These are phyloP conservation scores for Trichoderma aggressivum DNA, from an alignment of 2,329 filamentous ascomycete species.

Conservation along the genomic window DNA sequence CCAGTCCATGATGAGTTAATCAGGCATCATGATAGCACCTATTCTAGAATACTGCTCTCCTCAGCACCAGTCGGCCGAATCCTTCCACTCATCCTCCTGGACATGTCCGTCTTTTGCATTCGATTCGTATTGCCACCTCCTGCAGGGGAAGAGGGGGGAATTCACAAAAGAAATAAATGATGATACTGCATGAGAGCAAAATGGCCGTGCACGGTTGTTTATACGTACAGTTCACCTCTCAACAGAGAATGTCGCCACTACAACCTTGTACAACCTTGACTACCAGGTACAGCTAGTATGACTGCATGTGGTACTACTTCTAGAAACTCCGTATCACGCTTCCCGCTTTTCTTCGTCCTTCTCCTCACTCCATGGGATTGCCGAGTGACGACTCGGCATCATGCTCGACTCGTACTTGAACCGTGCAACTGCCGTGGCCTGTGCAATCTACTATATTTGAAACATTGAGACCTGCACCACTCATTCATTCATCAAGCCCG, in stretches of 20 bases:
- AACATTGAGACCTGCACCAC: neutral
- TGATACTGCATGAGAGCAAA: neutral
- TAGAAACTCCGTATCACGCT: neutral
- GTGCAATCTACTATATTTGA: neutral
- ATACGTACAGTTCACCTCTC: neutral
- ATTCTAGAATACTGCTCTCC: conserved; percentile 5
- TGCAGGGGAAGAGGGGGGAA: neutral
- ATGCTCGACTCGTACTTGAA: neutral
- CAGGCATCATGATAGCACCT: conserved; percentile 4
- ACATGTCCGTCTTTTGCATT: neutral
- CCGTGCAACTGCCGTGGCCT: conserved; percentile 4
- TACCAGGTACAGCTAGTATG: too few species aligned
- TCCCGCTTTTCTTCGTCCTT: neutral
- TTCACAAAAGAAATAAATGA: neutral
- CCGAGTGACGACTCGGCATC: neutral
- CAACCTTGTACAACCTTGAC: neutral
- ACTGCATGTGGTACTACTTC: neutral
- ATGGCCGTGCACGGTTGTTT: neutral
- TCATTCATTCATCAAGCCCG: neutral
- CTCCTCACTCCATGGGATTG: neutral
- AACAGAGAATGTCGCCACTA: neutral
- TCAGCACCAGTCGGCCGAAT: neutral
- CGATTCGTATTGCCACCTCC: neutral
- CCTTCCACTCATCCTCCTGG: neutral
- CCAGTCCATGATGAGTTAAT: neutral